Conservation (phyloP, 2,329 filamentous ascomycete genomes). For the Elsinoe batatas region DNA sequence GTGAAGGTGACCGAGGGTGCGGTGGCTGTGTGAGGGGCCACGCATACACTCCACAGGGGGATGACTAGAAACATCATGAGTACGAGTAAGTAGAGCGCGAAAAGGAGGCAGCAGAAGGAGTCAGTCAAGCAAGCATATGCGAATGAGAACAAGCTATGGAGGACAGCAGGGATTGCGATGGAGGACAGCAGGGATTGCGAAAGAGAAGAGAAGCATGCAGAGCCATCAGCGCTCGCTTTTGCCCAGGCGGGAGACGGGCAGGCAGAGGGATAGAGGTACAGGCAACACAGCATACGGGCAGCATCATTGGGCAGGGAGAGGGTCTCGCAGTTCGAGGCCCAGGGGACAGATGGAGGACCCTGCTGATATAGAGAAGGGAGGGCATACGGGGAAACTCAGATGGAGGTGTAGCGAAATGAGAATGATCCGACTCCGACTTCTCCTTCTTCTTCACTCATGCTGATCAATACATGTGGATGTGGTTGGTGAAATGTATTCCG, state of each 20-base stretch:
- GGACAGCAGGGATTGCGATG: too few relatives aligned
- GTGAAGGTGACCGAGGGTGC: slow-evolving; percentile 22
- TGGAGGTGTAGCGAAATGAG: background rate
- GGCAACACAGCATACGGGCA: background rate
- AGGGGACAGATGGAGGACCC: background rate
- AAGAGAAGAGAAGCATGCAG: background rate
- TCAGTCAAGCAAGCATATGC: too few relatives aligned
- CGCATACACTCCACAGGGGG: background rate
- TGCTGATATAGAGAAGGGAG: background rate
- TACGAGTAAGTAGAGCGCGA: too few relatives aligned
- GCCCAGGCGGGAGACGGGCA: background rate
- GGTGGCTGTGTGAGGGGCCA: background rate
- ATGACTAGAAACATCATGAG: too few relatives aligned
- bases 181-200: too few relatives aligned
- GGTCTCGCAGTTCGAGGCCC: background rate
- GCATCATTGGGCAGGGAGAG: background rate
- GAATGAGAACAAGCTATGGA: too few relatives aligned
- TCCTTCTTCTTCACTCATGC: background rate
- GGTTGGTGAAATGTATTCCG: slow-evolving; percentile 1
- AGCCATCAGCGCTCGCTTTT: background rate
- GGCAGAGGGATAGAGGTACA: background rate
- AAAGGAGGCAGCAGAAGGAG: too few relatives aligned
- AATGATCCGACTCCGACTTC: background rate
- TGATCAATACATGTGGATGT: background rate
- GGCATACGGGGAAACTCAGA: background rate